phyloP scores from a whole-genome alignment of 371 early-diverging fungal genomes.

The Mucor racemosus region DNA sequence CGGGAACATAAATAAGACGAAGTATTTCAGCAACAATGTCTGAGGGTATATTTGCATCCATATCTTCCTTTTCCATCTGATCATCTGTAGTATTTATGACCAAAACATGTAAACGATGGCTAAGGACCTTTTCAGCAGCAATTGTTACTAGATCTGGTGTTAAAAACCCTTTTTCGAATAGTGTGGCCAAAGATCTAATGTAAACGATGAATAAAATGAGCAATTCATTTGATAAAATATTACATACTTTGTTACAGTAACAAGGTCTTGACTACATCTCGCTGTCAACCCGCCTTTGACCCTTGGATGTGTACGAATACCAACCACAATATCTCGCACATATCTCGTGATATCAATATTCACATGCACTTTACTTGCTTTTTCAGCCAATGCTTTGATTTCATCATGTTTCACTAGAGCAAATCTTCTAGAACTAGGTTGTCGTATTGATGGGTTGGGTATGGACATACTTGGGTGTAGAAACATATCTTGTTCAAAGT shows the following conservation, averaged over 20 bases:
- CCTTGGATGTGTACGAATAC: conserved; percentile 62
- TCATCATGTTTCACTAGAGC: conserved; percentile 50
- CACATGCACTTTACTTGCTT: conserved; percentile 55
- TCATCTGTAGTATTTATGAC: conserved; percentile 23
- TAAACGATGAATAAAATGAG: neutral
- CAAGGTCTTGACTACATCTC: conserved; percentile 61
- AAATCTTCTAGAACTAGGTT: conserved; percentile 20
- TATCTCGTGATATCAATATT: conserved; percentile 65
- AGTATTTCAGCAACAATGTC: conserved; percentile 39
- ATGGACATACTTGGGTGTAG: conserved; percentile 8
- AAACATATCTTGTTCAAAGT: conserved; percentile 49
- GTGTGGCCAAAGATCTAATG: conserved; percentile 54
- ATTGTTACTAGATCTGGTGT: conserved; percentile 66
- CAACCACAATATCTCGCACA: conserved; percentile 67
- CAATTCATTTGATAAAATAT: neutral
- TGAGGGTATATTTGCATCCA: conserved; percentile 28
- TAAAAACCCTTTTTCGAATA: conserved; percentile 60
- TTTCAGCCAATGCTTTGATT: conserved; percentile 52
- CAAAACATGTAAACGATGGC: conserved; percentile 47
- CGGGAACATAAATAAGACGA: conserved; percentile 34
- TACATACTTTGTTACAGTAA: conserved; percentile 57
- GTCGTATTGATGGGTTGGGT: neutral
- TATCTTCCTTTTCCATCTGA: conserved; percentile 34
- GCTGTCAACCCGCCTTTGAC: conserved; percentile 67
- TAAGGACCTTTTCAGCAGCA: conserved; percentile 63